A percentile compares a stretch with the other conserved stretches of the same genome.
phyloP scores from a whole-genome alignment of 169 alveolate species.

The Neospora caninum region DNA sequence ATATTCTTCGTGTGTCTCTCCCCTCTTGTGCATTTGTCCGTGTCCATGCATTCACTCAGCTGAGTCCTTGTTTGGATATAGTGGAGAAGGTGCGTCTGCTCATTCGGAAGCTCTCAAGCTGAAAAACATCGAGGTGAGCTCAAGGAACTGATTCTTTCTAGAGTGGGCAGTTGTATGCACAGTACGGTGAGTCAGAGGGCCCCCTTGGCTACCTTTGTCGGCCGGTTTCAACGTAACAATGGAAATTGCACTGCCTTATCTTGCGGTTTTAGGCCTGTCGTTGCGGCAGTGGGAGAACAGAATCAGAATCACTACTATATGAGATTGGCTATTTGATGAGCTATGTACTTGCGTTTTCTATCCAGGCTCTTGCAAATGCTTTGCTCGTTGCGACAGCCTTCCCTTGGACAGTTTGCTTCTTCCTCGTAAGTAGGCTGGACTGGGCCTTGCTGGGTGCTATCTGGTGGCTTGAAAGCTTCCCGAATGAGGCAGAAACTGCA shows the following conservation, averaged over 20 bases:
- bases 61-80: constrained; percentile 62
- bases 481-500: not conserved
- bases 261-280: not conserved
- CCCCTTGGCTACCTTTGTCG: not conserved
- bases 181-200: constrained; percentile 68
- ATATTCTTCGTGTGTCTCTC: no score
- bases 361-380: constrained; percentile 86
- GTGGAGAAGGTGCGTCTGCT: constrained; percentile 21
- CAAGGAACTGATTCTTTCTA: constrained; percentile 76
- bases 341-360: constrained; percentile 49
- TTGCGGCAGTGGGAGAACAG: not conserved
- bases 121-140: constrained; percentile 61
- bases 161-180: constrained; percentile 72
- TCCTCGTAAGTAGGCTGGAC: constrained; percentile 41
- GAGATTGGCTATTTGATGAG: not conserved
- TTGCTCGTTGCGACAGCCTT: constrained; percentile 80
- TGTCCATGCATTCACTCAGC: constrained; percentile 37
- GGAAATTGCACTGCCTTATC: not conserved
- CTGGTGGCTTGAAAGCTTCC: not conserved
- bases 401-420: constrained; percentile 82
- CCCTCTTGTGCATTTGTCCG: not conserved
- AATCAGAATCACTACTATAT: no score
- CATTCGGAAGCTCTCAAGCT: constrained; percentile 4
- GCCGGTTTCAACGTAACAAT: no score
- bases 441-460: no score